Conservation (phyloP, 164 flowering plant genomes). For the Cinnamomum chago region DNA sequence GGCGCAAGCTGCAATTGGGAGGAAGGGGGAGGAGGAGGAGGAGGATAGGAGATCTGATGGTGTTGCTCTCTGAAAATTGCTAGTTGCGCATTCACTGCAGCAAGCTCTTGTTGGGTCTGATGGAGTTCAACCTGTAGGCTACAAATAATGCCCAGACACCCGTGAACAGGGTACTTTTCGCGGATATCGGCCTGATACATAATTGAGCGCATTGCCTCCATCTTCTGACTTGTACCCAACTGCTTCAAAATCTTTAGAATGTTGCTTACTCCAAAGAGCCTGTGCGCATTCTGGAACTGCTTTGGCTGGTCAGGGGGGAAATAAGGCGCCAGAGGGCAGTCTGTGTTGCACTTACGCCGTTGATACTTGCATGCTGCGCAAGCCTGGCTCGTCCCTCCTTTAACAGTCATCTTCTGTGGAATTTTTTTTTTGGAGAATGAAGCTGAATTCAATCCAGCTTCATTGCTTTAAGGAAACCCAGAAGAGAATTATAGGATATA, state of each 20-base stretch:
- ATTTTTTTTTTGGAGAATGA: not conserved
- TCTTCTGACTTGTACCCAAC: constrained; percentile 14
- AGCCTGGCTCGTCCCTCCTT: constrained; percentile 42
- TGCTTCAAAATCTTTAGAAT: constrained; percentile 32
- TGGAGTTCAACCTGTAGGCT: constrained; percentile 16
- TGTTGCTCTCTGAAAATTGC: constrained; percentile 37
- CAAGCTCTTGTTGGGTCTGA: constrained; percentile 42
- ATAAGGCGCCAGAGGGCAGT: constrained; percentile 58
- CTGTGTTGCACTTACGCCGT: constrained; percentile 43
- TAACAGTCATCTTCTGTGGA: constrained; percentile 25
- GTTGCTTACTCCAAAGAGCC: constrained; percentile 54
- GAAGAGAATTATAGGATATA: not conserved
- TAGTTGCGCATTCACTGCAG: constrained; percentile 43
- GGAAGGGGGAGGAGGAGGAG: constrained; percentile 5
- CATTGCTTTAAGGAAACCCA: not conserved
- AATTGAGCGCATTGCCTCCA: constrained; percentile 37
- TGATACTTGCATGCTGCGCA: constrained; percentile 76
- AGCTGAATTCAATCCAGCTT: not conserved
- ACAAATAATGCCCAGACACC: constrained; percentile 26
- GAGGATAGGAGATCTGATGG: constrained; percentile 9
- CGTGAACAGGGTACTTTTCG: constrained; percentile 39
- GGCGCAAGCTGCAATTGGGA: constrained; percentile 20
- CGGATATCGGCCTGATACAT: constrained; percentile 36
- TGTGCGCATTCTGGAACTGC: constrained; percentile 51
- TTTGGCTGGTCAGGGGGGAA: constrained; percentile 44